Percentiles rank a stretch among this genome's conserved stretches.
These are phyloP conservation scores for Blastobotrys attinorum DNA, from an alignment of 805 yeast species.

Conservation along the genomic window DNA sequence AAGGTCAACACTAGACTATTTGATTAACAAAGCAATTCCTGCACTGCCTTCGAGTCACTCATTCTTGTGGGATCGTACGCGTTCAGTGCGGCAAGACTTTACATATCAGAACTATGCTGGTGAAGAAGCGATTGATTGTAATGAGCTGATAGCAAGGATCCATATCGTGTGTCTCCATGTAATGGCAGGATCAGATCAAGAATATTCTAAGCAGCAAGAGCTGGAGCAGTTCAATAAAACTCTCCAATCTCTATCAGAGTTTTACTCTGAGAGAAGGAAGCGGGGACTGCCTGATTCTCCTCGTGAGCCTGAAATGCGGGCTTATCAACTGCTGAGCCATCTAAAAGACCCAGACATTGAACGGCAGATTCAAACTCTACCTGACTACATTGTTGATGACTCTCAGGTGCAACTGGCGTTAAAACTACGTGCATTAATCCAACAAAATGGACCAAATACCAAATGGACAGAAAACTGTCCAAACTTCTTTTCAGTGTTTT, in stretches of 20 bases:
- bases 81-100: slow-evolving; percentile 94
- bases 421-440: slow-evolving; percentile 54
- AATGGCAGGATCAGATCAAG: slow-evolving; percentile 67
- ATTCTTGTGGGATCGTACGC: slow-evolving; percentile 93
- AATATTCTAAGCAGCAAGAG: slow-evolving; percentile 91
- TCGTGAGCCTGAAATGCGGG: slow-evolving; percentile 89
- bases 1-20: slow-evolving; percentile 57
- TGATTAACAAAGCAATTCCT: slow-evolving; percentile 55
- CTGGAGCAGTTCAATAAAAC: slow-evolving; percentile 90
- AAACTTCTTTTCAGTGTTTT: slow-evolving; percentile 57
- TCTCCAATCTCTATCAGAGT: slow-evolving; percentile 77
- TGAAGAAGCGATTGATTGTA: slow-evolving; percentile 87
- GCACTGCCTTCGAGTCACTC: slow-evolving; percentile 79
- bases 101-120: slow-evolving; percentile 92
- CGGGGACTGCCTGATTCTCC: slow-evolving; percentile 41
- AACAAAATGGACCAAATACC: slow-evolving; percentile 53
- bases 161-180: slow-evolving; percentile 76
- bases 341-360: slow-evolving; percentile 80
- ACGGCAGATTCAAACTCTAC: slow-evolving; percentile 61
- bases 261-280: slow-evolving; percentile 71
- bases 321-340: slow-evolving; percentile 75
- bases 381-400: slow-evolving; percentile 46
- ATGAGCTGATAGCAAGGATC: slow-evolving; percentile 82
- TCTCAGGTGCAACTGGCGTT: slow-evolving; percentile 62
- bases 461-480: slow-evolving; percentile 48